These are phyloP conservation scores for Glebionis coronaria DNA, from an alignment of 129 eudicot species.

Conservation along the genomic window DNA sequence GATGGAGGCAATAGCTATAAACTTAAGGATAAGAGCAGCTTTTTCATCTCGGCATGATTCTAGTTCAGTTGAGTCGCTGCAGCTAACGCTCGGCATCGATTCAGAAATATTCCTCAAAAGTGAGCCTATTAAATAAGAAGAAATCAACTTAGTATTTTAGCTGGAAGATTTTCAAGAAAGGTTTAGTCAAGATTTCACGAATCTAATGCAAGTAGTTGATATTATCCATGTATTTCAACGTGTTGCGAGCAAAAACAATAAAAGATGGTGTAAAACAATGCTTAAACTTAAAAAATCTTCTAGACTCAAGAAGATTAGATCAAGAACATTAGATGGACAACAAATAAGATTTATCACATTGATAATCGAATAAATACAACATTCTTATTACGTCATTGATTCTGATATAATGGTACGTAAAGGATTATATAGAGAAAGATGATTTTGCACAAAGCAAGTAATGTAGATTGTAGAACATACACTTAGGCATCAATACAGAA, in stretches of 20 bases:
- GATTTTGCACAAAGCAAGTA: not conserved
- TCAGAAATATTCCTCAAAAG: slow-evolving; percentile 47
- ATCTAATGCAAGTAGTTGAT: not conserved
- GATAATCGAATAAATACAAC: not conserved
- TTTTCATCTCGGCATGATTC: slow-evolving; percentile 62
- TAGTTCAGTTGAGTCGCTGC: slow-evolving; percentile 36
- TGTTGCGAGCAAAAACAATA: not conserved
- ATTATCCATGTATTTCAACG: not conserved
- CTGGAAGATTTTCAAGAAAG: not conserved
- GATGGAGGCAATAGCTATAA: slow-evolving; percentile 59
- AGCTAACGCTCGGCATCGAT: slow-evolving; percentile 51
- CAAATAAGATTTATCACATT: not conserved
- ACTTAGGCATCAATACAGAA: not conserved
- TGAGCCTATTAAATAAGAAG: slow-evolving; percentile 40
- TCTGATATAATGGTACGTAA: not conserved
- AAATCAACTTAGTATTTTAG: slow-evolving; percentile 17
- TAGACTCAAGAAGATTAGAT: not conserved
- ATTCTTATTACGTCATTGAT: not conserved
- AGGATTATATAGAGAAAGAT: not conserved
- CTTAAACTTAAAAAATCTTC: not conserved
- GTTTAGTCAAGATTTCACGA: not conserved
- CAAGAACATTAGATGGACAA: slow-evolving; percentile 4
- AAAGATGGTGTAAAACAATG: not conserved
- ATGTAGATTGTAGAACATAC: not conserved
- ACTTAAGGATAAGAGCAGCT: slow-evolving; percentile 54